phyloP scores from a whole-genome alignment of 2,329 filamentous ascomycete genomes.

The Myriosclerotinia curreyana region DNA sequence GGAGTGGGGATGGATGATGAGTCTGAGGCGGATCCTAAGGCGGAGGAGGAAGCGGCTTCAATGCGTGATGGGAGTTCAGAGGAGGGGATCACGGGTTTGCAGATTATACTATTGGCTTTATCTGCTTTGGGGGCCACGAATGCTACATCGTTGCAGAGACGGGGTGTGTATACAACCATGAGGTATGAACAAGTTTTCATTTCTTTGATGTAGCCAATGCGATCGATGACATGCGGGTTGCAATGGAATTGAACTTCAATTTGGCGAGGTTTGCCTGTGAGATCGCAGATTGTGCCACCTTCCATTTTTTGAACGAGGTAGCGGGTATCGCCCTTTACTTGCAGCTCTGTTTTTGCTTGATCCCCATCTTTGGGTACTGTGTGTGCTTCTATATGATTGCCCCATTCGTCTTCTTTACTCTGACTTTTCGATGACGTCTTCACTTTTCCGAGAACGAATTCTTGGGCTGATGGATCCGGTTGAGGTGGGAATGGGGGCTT shows the following conservation, averaged over 20 bases:
- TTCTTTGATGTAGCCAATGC: conserved; percentile 72
- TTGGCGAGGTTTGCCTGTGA: conserved; percentile 64
- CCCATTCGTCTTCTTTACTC: conserved; percentile 39
- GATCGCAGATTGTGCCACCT: conserved; percentile 65
- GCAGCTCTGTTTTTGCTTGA: conserved; percentile 48
- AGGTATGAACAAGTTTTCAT: conserved; percentile 68
- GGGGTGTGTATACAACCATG: conserved; percentile 70
- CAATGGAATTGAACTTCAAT: conserved; percentile 64
- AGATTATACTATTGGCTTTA: conserved; percentile 60
- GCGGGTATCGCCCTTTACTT: conserved; percentile 62
- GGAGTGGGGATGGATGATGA: not conserved
- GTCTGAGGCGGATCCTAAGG: not conserved
- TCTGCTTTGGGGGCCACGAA: conserved; percentile 66
- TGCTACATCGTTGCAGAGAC: conserved; percentile 72
- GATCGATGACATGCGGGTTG: conserved; percentile 60
- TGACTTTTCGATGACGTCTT: conserved; percentile 31
- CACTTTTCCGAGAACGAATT: conserved; percentile 63
- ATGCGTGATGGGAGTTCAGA: conserved; percentile 40
- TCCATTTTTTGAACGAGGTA: conserved; percentile 67
- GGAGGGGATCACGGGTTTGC: conserved; percentile 54
- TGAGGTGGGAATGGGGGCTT: conserved; percentile 61
- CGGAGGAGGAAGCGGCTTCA: conserved; percentile 10
- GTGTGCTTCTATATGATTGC: conserved; percentile 34
- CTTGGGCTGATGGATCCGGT: conserved; percentile 61
- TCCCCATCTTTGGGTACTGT: conserved; percentile 33